phyloP scores from a whole-genome alignment of 2,329 filamentous ascomycete genomes.

The Drechslerella dactyloides region DNA sequence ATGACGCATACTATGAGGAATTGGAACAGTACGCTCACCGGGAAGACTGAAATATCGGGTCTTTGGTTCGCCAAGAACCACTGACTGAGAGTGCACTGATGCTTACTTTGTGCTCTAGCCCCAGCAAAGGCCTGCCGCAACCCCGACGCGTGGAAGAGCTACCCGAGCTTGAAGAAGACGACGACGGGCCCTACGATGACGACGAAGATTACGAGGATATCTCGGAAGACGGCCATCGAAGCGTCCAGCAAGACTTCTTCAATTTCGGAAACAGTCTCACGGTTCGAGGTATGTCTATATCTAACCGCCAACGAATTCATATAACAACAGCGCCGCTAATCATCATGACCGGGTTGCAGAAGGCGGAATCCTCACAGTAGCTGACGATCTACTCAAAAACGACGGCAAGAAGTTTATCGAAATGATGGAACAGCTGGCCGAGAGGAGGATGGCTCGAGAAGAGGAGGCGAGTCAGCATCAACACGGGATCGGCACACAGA shows the following conservation, averaged over 20 bases:
- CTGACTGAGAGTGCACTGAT: background rate
- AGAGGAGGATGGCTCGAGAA: conserved; percentile 95
- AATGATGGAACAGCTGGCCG: conserved; percentile 99
- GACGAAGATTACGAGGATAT: conserved; percentile 72
- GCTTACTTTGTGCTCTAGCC: conserved; percentile 61
- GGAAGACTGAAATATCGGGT: conserved; percentile 63
- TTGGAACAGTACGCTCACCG: conserved; percentile 95
- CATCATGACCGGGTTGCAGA: conserved; percentile 57
- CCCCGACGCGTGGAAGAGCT: conserved; percentile 65
- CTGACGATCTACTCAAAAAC: conserved; percentile 97
- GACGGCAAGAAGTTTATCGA: conserved; percentile 99
- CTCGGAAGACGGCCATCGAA: conserved; percentile 67
- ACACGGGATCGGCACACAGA: conserved; percentile 61
- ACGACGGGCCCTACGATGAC: conserved; percentile 67
- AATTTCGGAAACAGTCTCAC: conserved; percentile 97
- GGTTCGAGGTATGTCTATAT: conserved; percentile 67
- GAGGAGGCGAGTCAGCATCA: conserved; percentile 79
- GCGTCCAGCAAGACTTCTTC: conserved; percentile 83
- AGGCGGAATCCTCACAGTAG: conserved; percentile 98
- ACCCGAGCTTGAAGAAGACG: conserved; percentile 64
- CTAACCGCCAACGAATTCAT: too few relatives aligned
- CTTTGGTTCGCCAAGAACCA: background rate
- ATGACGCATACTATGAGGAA: conserved; percentile 98
- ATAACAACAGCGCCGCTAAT: conserved; percentile 39
- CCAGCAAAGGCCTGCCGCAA: conserved; percentile 75